phyloP scores from a whole-genome alignment of 1,284 basidiomycete genomes.

The Cryptococcus hybrid region DNA sequence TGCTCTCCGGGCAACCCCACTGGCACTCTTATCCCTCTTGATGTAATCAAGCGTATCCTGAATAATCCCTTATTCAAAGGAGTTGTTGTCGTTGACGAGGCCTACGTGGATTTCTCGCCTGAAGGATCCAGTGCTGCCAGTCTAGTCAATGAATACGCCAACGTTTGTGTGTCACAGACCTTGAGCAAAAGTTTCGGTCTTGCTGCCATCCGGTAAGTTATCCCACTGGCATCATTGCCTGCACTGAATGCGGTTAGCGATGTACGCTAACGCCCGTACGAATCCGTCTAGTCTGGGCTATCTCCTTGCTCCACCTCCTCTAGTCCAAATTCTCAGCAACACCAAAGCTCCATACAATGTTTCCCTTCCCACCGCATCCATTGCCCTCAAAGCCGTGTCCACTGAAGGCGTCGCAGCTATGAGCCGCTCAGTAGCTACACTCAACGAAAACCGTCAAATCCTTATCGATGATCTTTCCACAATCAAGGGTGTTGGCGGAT shows the following conservation, averaged over 20 bases:
- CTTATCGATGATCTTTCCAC: slow-evolving; percentile 58
- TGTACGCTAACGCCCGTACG: background rate
- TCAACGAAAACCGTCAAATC: slow-evolving; percentile 60
- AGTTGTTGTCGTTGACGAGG: slow-evolving; percentile 92
- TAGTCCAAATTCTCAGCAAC: slow-evolving; percentile 90
- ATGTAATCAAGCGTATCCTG: slow-evolving; percentile 67
- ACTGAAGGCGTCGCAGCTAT: slow-evolving; percentile 63
- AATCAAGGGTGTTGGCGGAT: slow-evolving; percentile 64
- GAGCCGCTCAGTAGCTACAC: slow-evolving; percentile 62
- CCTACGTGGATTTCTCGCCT: slow-evolving; percentile 91
- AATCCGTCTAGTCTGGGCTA: slow-evolving; percentile 68
- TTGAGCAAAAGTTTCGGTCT: slow-evolving; percentile 95
- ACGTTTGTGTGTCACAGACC: slow-evolving; percentile 92
- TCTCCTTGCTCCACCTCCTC: slow-evolving; percentile 80
- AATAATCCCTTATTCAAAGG: slow-evolving; percentile 83
- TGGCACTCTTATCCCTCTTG: slow-evolving; percentile 78
- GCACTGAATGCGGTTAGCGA: background rate
- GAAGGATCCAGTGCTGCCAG: slow-evolving; percentile 61
- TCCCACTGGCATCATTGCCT: background rate
- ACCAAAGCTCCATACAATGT: slow-evolving; percentile 99
- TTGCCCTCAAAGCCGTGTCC: slow-evolving; percentile 77
- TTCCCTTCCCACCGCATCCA: slow-evolving; percentile 80
- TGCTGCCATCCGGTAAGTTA: slow-evolving; percentile 80
- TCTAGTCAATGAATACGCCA: slow-evolving; percentile 78
- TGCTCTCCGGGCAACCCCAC: slow-evolving; percentile 99